Evolutionary conservation across 768 basidiomycete species (phyloP).

Genomic region (Suillus subaureus): DNA sequence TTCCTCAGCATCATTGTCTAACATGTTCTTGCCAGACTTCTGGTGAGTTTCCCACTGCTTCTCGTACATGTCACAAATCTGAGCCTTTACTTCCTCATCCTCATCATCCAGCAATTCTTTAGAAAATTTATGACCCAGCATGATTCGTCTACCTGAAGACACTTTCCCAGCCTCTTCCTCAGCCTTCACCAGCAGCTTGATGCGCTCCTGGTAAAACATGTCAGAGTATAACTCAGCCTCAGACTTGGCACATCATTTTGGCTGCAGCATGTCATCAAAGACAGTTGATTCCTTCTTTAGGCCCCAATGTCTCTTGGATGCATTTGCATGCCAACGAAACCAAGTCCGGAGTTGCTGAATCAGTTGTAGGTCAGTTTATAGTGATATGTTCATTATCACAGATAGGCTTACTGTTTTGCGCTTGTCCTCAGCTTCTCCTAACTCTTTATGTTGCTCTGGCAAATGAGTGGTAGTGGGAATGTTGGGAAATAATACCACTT

Average conservation of each 20-base stretch:
- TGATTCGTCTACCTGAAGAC: background rate
- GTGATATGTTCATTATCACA: background rate
- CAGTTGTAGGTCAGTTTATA: background rate
- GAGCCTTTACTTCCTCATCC: background rate
- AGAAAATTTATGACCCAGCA: background rate
- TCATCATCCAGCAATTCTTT: slow-evolving; percentile 5
- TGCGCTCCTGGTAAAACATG: background rate
- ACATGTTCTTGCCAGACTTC: too few relatives aligned
- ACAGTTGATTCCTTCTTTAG: background rate
- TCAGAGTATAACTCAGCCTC: background rate
- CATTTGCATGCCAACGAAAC: slow-evolving; percentile 7
- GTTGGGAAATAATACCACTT: background rate
- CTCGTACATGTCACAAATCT: slow-evolving; percentile 1
- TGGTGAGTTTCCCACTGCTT: background rate
- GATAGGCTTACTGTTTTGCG: slow-evolving; percentile 2
- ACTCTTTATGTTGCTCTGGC: too few relatives aligned
- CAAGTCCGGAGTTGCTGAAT: slow-evolving; percentile 7
- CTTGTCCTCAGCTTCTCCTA: background rate
- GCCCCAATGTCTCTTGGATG: background rate
- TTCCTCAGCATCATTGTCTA: background rate
- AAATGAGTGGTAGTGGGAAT: background rate
- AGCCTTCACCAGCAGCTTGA: slow-evolving; percentile 10
- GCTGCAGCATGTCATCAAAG: background rate
- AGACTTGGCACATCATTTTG: background rate
- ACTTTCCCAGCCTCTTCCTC: slow-evolving; percentile 5